phyloP scores from a whole-genome alignment of 805 yeast genomes.

The Spathaspora arborariae region DNA sequence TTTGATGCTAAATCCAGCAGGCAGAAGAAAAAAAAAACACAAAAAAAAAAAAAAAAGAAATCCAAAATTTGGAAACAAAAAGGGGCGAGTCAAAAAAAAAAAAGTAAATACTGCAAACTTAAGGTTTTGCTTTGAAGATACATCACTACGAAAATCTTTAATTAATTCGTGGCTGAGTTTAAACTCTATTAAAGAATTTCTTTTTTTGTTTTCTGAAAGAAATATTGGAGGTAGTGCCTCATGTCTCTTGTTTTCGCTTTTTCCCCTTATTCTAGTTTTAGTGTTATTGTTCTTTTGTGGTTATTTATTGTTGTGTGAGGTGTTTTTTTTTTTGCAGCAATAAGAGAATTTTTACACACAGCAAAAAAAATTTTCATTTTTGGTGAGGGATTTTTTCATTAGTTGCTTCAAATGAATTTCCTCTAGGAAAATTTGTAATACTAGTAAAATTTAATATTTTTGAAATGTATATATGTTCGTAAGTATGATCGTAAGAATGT shows the following conservation, averaged over 20 bases:
- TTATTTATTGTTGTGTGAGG: neutral
- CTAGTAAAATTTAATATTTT: neutral
- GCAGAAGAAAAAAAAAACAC: too few relatives aligned
- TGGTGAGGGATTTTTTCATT: neutral
- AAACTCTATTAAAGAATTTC: too few relatives aligned
- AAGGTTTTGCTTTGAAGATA: too few relatives aligned
- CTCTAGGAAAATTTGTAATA: neutral
- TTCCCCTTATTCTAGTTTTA: neutral
- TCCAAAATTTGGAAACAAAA: too few relatives aligned
- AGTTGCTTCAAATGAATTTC: neutral
- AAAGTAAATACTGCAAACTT: too few relatives aligned
- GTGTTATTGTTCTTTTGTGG: neutral
- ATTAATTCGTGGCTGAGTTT: neutral
- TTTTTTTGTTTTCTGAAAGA: neutral
- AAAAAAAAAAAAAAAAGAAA: too few relatives aligned
- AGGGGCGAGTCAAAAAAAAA: too few relatives aligned
- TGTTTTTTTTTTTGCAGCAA: conserved; percentile 4
- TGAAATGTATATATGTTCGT: too few relatives aligned
- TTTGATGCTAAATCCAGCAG: too few relatives aligned
- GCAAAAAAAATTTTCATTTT: conserved; percentile 1
- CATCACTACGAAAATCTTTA: too few relatives aligned
- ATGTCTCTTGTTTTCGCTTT: neutral
- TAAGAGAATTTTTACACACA: neutral
- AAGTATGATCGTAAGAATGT: neutral
- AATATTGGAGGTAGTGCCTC: neutral